Percentiles rank a stretch among this genome's conserved stretches.
Conservation (phyloP, 108 stramenopile genomes). For the Seminavis robusta region DNA sequence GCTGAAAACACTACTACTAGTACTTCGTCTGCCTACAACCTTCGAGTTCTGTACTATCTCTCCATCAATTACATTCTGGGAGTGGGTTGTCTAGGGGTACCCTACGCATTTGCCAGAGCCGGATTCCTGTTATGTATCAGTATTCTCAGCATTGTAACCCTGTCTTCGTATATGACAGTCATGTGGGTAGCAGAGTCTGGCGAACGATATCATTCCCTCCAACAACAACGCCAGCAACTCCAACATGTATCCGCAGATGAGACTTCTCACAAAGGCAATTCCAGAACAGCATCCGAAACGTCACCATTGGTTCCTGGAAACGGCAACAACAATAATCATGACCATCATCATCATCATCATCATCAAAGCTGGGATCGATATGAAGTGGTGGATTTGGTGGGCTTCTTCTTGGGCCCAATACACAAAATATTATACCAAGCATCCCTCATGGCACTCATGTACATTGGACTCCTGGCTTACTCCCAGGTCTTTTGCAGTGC, state of each 20-base stretch:
- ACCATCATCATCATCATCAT: background rate
- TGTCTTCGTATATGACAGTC: constrained; percentile 33
- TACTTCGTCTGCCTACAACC: too few relatives aligned
- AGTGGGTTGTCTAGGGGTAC: constrained; percentile 48
- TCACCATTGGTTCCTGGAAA: background rate
- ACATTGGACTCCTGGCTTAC: constrained; percentile 44
- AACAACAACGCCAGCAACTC: too few relatives aligned
- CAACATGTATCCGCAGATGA: background rate
- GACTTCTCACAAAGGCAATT: background rate
- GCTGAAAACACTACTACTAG: constrained; percentile 13
- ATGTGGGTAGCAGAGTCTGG: constrained; percentile 43
- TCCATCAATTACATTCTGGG: constrained; percentile 57
- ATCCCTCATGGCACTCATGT: constrained; percentile 40
- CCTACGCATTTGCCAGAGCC: constrained; percentile 35
- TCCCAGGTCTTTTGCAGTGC: constrained; percentile 44
- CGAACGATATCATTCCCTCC: constrained; percentile 10
- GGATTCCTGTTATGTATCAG: constrained; percentile 27
- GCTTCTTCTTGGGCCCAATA: constrained; percentile 25
- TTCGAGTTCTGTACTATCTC: constrained; percentile 28
- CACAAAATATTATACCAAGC: constrained; percentile 32
- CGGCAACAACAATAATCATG: background rate
- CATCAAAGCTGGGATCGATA: constrained; percentile 5
- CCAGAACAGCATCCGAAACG: background rate
- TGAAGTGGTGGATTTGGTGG: constrained; percentile 34
- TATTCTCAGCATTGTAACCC: constrained; percentile 23